phyloP scores from a whole-genome alignment of 352 stramenopile species.

The Hyaloperonospora brassicae region DNA sequence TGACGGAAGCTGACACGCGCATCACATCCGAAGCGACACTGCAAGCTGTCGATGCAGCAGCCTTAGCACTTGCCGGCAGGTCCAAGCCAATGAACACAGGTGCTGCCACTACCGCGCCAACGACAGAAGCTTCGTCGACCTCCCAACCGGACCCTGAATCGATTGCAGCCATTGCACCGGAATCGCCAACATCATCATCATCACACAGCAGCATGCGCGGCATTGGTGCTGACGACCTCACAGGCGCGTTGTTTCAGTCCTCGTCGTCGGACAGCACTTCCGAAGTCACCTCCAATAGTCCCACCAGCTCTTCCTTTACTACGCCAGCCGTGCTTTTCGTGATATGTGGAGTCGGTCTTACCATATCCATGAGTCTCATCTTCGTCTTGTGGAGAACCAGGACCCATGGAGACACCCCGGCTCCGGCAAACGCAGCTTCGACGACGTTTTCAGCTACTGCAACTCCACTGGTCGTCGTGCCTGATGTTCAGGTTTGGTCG shows the following conservation, averaged over 20 bases:
- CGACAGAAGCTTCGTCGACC: conserved; percentile 5
- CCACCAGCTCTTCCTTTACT: conserved; percentile 10
- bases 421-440: conserved; percentile 3
- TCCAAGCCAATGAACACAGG: no score
- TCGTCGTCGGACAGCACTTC: conserved; percentile 13
- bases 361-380: conserved; percentile 24
- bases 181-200: conserved; percentile 2
- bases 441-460: conserved; percentile 11
- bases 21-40: not conserved
- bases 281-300: conserved; percentile 6
- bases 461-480: conserved; percentile 5
- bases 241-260: conserved; percentile 8
- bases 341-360: conserved; percentile 16
- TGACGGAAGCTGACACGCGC: not conserved
- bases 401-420: conserved; percentile 9
- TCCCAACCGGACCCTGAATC: conserved; percentile 1
- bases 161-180: conserved; percentile 10
- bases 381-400: conserved; percentile 21
- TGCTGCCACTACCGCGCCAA: conserved; percentile 4
- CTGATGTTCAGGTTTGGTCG: conserved; percentile 11
- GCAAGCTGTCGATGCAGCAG: not conserved
- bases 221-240: not conserved
- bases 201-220: conserved; percentile 3
- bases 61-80: no score
- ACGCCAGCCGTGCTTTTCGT: conserved; percentile 18